Evolutionary conservation across 441 rosid species (phyloP).

Genomic region (Capsella rubella): DNA sequence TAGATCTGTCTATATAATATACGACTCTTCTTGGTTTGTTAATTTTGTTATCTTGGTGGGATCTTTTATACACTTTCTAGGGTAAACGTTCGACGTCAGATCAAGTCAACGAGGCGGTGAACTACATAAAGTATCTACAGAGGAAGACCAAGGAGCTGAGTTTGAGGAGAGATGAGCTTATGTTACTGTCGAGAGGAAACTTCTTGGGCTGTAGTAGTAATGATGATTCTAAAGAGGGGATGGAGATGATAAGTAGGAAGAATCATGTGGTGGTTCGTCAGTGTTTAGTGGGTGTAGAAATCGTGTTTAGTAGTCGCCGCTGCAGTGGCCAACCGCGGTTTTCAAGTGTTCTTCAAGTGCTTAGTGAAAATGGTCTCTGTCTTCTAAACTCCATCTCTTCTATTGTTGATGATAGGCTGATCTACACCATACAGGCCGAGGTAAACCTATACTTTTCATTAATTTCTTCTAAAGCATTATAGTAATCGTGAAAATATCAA

Average conservation of each 20-base stretch:
- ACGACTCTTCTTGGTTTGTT: constrained; percentile 6
- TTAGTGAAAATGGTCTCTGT: constrained; percentile 55
- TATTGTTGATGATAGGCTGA: constrained; percentile 50
- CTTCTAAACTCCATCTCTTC: constrained; percentile 59
- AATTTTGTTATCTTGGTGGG: background rate
- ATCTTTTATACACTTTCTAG: constrained; percentile 41
- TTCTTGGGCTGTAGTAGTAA: constrained; percentile 6
- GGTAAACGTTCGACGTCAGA: constrained; percentile 91
- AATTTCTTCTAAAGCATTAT: background rate
- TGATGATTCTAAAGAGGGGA: constrained; percentile 17
- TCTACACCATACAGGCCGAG: constrained; percentile 67
- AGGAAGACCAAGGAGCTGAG: constrained; percentile 54
- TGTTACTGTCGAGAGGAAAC: constrained; percentile 38
- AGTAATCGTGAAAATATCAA: background rate
- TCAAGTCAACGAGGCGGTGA: constrained; percentile 77
- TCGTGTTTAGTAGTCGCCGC: constrained; percentile 49
- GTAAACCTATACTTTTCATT: constrained; percentile 43
- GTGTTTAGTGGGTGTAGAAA: constrained; percentile 61
- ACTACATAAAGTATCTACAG: constrained; percentile 63
- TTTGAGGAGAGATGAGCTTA: constrained; percentile 54
- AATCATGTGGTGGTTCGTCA: constrained; percentile 50
- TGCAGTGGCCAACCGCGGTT: constrained; percentile 49
- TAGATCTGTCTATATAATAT: background rate
- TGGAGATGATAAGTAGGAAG: constrained; percentile 24
- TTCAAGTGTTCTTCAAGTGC: constrained; percentile 57